phyloP scores from a whole-genome alignment of 73 alveolate species.

The Tetrahymena borealis region DNA sequence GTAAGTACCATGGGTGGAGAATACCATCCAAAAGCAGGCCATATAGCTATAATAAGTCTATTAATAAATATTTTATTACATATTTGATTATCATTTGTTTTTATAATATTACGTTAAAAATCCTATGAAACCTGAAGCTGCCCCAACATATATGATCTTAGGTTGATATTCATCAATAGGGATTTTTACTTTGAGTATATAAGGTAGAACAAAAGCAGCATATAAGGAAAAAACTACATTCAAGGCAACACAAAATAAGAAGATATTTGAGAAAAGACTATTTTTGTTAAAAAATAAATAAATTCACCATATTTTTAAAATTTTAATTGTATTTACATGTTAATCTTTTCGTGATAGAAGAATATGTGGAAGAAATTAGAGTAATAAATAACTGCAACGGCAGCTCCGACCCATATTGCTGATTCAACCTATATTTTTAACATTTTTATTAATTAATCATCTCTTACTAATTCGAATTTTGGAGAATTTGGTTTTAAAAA shows the following conservation, averaged over 20 bases:
- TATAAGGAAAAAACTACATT: background rate
- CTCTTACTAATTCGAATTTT: too few species aligned
- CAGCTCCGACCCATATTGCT: background rate
- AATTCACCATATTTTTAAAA: background rate
- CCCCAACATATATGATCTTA: background rate
- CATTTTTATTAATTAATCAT: background rate
- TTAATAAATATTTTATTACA: background rate
- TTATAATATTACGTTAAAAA: background rate
- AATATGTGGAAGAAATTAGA: background rate
- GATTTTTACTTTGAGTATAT: background rate
- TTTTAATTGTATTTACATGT: background rate
- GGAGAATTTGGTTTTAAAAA: too few species aligned
- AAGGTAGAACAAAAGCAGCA: background rate
- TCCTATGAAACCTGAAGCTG: background rate
- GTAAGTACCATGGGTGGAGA: constrained; percentile 24
- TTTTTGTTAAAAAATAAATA: background rate
- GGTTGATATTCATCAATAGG: background rate
- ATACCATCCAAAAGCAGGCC: constrained; percentile 48
- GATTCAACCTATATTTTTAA: background rate
- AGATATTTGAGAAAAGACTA: background rate
- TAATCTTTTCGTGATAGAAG: background rate
- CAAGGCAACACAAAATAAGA: background rate
- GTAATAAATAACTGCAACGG: background rate
- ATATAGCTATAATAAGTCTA: constrained; percentile 26
- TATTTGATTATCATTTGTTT: background rate